phyloP scores from a whole-genome alignment of 495 filamentous ascomycete genomes.

The Xylaria scruposa region DNA sequence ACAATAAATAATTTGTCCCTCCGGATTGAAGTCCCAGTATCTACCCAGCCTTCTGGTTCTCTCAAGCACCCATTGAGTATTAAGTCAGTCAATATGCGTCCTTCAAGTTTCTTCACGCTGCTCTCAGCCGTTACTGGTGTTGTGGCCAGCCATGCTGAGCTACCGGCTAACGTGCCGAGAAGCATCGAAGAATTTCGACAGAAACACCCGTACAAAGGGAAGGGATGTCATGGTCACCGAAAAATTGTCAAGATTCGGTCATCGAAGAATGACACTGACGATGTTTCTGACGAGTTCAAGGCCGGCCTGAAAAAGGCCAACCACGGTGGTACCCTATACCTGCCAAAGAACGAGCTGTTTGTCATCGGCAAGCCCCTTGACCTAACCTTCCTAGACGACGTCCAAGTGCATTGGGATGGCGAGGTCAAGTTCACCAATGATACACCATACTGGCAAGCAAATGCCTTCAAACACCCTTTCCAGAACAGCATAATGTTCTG shows the following conservation, averaged over 20 bases:
- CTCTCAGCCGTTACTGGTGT: constrained; percentile 24
- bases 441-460: constrained; percentile 63
- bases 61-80: background rate
- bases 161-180: constrained; percentile 38
- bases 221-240: constrained; percentile 35
- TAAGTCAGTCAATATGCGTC: constrained; percentile 20
- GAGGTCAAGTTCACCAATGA: constrained; percentile 66
- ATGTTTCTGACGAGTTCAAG: constrained; percentile 61
- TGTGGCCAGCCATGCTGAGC: constrained; percentile 25
- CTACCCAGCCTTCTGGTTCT: background rate
- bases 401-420: constrained; percentile 64
- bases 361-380: constrained; percentile 64
- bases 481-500: constrained; percentile 68
- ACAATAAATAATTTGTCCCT: background rate
- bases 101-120: constrained; percentile 30
- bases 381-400: constrained; percentile 60
- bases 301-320: constrained; percentile 60
- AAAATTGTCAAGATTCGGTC: constrained; percentile 56
- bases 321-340: constrained; percentile 57
- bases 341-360: constrained; percentile 59
- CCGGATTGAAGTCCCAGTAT: background rate
- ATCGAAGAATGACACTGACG: constrained; percentile 59
- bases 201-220: constrained; percentile 38
- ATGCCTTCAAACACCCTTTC: constrained; percentile 63
- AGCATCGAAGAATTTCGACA: constrained; percentile 39